phyloP scores from a whole-genome alignment of 2,329 filamentous ascomycete genomes.

The Apiospora malaysiana region DNA sequence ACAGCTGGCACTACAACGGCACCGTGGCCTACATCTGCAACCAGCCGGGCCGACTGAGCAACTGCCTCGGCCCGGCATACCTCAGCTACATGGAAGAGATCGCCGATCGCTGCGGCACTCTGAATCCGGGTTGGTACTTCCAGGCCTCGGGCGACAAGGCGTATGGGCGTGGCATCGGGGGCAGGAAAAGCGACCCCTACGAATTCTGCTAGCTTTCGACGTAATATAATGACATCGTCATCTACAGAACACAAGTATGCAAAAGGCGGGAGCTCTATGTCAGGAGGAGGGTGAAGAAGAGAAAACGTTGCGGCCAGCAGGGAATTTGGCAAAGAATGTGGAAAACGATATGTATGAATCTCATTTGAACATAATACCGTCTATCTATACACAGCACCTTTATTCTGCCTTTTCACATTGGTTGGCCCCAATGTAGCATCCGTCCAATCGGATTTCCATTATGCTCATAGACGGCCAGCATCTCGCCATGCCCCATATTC shows the following conservation, averaged over 20 bases:
- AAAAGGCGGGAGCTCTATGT: no score
- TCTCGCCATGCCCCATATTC: conserved; percentile 34
- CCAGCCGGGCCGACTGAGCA: no score
- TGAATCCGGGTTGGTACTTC: background rate
- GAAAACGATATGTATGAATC: no score
- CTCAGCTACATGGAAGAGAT: background rate
- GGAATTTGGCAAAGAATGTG: background rate
- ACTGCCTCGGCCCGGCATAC: background rate
- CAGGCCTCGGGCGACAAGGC: background rate
- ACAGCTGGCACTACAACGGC: background rate
- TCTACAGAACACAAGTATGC: no score
- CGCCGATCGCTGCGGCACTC: background rate
- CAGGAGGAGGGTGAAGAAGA: background rate
- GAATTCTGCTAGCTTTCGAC: background rate
- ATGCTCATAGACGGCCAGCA: conserved; percentile 40
- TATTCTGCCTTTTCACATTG: background rate
- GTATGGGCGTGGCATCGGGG: background rate
- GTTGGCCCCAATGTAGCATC: conserved; percentile 28
- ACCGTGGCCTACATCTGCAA: background rate
- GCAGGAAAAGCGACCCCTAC: background rate
- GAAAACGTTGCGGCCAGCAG: background rate
- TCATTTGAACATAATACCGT: background rate
- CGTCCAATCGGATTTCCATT: conserved; percentile 37
- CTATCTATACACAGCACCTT: background rate
- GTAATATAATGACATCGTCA: background rate